Percentiles rank a stretch among this genome's conserved stretches.
These are phyloP conservation scores for Exobasidium rhododendri DNA, from an alignment of 1,284 basidiomycete species.

Conservation along the genomic window DNA sequence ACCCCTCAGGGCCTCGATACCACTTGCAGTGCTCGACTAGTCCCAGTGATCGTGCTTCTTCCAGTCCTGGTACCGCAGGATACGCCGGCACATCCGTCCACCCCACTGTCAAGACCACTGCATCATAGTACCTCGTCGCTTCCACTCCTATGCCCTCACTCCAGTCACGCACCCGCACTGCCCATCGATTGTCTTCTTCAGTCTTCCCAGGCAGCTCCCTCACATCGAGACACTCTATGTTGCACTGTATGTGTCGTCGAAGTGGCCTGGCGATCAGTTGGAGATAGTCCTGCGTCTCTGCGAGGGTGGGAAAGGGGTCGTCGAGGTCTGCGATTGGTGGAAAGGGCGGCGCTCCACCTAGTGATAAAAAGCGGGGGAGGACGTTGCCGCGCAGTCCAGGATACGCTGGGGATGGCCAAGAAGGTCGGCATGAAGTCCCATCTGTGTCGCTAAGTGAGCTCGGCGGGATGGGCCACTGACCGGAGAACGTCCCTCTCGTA, in stretches of 20 bases:
- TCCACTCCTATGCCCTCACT: not conserved
- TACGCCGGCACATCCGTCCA: slow-evolving; percentile 43
- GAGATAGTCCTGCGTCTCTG: slow-evolving; percentile 38
- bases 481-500: not conserved
- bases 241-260: slow-evolving; percentile 16
- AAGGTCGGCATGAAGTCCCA: slow-evolving; percentile 19
- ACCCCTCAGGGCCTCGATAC: slow-evolving; percentile 30
- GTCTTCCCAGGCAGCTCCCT: slow-evolving; percentile 24
- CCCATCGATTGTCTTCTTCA: slow-evolving; percentile 17
- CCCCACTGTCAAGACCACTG: slow-evolving; percentile 28
- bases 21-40: slow-evolving; percentile 43
- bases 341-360: slow-evolving; percentile 24
- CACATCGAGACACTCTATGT: slow-evolving; percentile 30
- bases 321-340: slow-evolving; percentile 25
- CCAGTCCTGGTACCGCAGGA: slow-evolving; percentile 26
- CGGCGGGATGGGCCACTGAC: slow-evolving; percentile 2
- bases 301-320: slow-evolving; percentile 29
- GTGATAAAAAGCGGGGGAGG: slow-evolving; percentile 42
- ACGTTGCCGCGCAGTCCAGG: slow-evolving; percentile 42
- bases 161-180: slow-evolving; percentile 30
- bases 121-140: slow-evolving; percentile 20
- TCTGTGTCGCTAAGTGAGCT: no score
- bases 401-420: slow-evolving; percentile 42
- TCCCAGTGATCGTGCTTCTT: slow-evolving; percentile 17
- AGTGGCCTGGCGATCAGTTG: slow-evolving; percentile 24